phyloP scores from a whole-genome alignment of 2,329 filamentous ascomycete species.

The Massarina eburnea region DNA sequence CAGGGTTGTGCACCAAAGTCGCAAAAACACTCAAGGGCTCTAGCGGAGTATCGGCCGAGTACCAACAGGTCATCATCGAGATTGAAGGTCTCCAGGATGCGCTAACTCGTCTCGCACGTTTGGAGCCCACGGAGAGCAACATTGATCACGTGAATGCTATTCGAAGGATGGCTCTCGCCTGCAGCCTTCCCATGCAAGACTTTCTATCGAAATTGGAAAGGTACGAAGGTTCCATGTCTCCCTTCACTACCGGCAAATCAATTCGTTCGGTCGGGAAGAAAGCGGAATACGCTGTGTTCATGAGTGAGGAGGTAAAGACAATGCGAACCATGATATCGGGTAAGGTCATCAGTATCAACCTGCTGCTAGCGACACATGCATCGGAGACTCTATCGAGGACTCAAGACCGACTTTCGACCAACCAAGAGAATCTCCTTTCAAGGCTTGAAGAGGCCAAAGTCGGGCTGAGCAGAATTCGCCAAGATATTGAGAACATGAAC shows the following conservation, averaged over 20 bases:
- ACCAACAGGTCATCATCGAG: constrained; percentile 21
- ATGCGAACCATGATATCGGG: constrained; percentile 17
- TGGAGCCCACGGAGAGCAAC: constrained; percentile 25
- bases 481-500: not conserved
- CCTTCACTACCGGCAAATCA: not conserved
- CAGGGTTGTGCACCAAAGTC: constrained; percentile 22
- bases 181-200: constrained; percentile 19
- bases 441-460: not conserved
- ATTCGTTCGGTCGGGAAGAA: constrained; percentile 9
- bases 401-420: not conserved
- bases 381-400: constrained; percentile 5
- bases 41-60: constrained; percentile 21
- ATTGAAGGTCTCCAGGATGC: constrained; percentile 19
- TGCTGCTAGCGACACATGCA: constrained; percentile 19
- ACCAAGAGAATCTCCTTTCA: not conserved
- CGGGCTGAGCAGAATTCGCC: not conserved
- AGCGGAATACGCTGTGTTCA: constrained; percentile 18
- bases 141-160: constrained; percentile 25
- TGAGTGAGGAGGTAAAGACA: constrained; percentile 17
- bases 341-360: constrained; percentile 24
- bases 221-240: constrained; percentile 21
- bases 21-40: constrained; percentile 18
- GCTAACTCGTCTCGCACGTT: constrained; percentile 12
- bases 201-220: constrained; percentile 21
- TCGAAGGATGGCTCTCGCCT: constrained; percentile 25